Base-by-base conservation (phyloP, 2,329 filamentous ascomycete genomes). In the Neurospora sp. region DNA sequence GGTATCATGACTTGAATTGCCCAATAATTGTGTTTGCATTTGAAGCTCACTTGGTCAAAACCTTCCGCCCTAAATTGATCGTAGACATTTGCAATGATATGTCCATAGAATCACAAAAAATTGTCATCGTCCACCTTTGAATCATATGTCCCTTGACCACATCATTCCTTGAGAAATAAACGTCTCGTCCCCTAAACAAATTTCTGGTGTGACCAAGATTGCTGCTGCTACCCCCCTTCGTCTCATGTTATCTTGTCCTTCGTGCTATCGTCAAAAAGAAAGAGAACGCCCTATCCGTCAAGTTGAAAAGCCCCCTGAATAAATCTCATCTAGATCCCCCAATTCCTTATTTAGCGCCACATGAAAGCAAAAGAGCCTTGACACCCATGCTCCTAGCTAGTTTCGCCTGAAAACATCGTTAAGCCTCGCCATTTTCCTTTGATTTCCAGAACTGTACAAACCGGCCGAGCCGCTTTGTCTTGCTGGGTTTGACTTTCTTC, bases 381-480 rank as follows among this genome's bases (percentile, higher is more conserved):
- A 36, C 52, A 62, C 52, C 52, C 28, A 62, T 62, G 52, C 52
- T 62, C 52, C 52, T 62, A 33, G 52, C 52, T 62, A n/a, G 52
- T 62, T 62, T 62, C 52, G 52, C 28, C 52, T 62, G 52, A 69
- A 33, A 40, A 19, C 36, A 43, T 67, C 46, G 39, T 46, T 66
- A 75, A 17, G 67, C 62, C 66, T 68, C 66, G 52, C 68, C 69
- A 11, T 33, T 43, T 9, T 85, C 84, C 76, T 85, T 88, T 10
- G 84, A 83, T 80, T 91, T 92, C 91, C 91, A 94, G 78, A 94
- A 94, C 75, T 90, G 89, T 84, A 93, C 89, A 82, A 93, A 84
- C 68, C 90, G 90, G 77, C 91, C 91, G 43, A 93, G 80, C 38
- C 91, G 86, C 78, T 89, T 91, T 43, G 87, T 83, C 78, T 89